phyloP scores from a whole-genome alignment of 306 rosid genomes.

The Fagus sylvatica region DNA sequence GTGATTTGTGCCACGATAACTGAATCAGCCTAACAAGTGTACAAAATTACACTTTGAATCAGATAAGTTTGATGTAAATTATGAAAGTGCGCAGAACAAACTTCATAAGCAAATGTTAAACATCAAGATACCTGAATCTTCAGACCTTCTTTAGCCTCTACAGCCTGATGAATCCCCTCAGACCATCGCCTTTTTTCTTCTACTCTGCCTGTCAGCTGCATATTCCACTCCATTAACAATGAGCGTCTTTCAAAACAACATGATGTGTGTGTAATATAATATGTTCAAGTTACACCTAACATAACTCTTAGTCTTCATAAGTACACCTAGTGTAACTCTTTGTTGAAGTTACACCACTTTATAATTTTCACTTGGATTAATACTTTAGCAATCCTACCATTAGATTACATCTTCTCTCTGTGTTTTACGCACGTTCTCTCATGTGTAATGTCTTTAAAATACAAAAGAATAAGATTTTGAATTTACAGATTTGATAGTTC shows the following conservation, averaged over 20 bases:
- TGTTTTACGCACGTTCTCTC: too few relatives aligned
- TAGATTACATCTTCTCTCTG: too few relatives aligned
- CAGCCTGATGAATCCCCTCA: conserved; percentile 99
- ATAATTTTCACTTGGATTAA: too few relatives aligned
- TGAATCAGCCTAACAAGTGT: conserved; percentile 82
- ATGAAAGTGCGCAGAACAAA: conserved; percentile 18
- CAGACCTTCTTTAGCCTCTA: conserved; percentile 96
- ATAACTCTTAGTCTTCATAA: too few relatives aligned
- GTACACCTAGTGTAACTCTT: too few relatives aligned
- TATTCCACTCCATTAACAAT: conserved; percentile 18
- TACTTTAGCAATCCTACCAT: too few relatives aligned
- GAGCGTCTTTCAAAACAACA: neutral
- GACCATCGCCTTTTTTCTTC: conserved; percentile 99
- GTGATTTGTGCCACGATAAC: conserved; percentile 97
- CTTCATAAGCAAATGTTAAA: conserved; percentile 20
- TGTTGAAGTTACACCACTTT: too few relatives aligned
- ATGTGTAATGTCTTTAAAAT: too few relatives aligned
- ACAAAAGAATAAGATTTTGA: too few relatives aligned
- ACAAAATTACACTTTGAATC: conserved; percentile 33
- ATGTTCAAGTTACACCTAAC: too few relatives aligned
- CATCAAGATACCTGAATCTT: conserved; percentile 72
- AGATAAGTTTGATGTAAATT: conserved; percentile 19
- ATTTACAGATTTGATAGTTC: too few relatives aligned
- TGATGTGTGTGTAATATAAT: neutral
- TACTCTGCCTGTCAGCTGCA: conserved; percentile 91